A percentile compares a stretch with the other conserved stretches of the same genome.
phyloP scores from a whole-genome alignment of 139 green algal genomes.

The Chlorella sorokiniana region DNA sequence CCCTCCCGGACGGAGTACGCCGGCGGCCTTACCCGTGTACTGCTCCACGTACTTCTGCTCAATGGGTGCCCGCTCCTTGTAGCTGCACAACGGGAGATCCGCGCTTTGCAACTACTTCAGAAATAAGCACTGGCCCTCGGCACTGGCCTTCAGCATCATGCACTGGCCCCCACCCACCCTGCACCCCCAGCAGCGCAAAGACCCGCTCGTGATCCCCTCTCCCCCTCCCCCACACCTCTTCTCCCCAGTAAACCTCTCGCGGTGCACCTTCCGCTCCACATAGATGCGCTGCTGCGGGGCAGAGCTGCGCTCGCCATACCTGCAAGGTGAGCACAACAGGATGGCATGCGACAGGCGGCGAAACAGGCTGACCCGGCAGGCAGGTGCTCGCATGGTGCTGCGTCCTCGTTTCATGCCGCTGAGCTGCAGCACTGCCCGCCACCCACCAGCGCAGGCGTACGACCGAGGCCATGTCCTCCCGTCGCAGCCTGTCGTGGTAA shows the following conservation, averaged over 20 bases:
- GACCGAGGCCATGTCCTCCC: conserved; percentile 64
- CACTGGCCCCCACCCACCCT: too few relatives aligned
- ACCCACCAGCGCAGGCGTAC: conserved; percentile 67
- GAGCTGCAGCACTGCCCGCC: not conserved
- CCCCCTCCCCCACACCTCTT: not conserved
- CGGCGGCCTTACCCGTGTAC: conserved; percentile 12
- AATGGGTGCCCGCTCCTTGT: conserved; percentile 30
- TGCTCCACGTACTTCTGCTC: conserved; percentile 17
- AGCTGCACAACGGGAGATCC: conserved; percentile 13
- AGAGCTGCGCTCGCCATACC: conserved; percentile 42
- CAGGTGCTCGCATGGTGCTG: too few relatives aligned
- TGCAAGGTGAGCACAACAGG: not conserved
- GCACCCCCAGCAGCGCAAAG: too few relatives aligned
- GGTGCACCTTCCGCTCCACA: conserved; percentile 87
- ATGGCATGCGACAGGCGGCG: not conserved
- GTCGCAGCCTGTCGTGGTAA: conserved; percentile 71
- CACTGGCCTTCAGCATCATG: too few relatives aligned
- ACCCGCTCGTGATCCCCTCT: not conserved
- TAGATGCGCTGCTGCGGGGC: conserved; percentile 63
- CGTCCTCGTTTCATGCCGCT: too few relatives aligned
- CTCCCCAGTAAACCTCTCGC: conserved; percentile 46
- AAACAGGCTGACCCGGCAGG: too few relatives aligned
- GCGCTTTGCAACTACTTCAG: too few relatives aligned
- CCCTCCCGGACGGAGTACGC: too few relatives aligned
- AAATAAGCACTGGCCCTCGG: too few relatives aligned